These are phyloP conservation scores for Polychaeton citri DNA, from an alignment of 2,329 filamentous ascomycete species.

Conservation along the genomic window DNA sequence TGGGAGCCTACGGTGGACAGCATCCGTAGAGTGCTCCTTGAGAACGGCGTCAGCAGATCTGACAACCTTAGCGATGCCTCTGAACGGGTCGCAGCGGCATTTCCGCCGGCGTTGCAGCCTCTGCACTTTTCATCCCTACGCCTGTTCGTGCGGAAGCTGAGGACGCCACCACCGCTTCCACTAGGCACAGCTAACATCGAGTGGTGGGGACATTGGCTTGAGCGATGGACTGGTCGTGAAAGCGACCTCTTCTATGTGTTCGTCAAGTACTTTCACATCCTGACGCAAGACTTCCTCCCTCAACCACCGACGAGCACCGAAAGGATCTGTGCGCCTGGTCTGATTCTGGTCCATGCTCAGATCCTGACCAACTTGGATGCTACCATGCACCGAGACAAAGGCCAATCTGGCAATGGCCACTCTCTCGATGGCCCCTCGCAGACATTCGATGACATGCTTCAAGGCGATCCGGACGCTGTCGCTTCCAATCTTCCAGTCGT, in stretches of 20 bases:
- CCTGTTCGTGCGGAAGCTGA: constrained; percentile 45
- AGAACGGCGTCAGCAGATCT: constrained; percentile 48
- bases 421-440: constrained; percentile 27
- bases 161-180: constrained; percentile 52
- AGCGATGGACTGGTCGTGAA: constrained; percentile 74
- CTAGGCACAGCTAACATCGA: constrained; percentile 58
- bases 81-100: constrained; percentile 53
- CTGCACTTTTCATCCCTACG: constrained; percentile 50
- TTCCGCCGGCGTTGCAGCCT: constrained; percentile 52
- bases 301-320: constrained; percentile 38
- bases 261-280: constrained; percentile 71
- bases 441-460: constrained; percentile 53
- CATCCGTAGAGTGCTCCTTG: constrained; percentile 58
- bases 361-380: constrained; percentile 66
- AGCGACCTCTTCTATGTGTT: constrained; percentile 89
- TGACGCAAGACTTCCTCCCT: constrained; percentile 51
- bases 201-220: constrained; percentile 76
- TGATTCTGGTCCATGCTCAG: constrained; percentile 71
- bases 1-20: constrained; percentile 61
- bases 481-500: constrained; percentile 49
- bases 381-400: constrained; percentile 62
- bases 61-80: constrained; percentile 34
- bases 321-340: constrained; percentile 56
- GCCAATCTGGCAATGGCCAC: constrained; percentile 14
- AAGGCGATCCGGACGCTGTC: constrained; percentile 50